phyloP scores from a whole-genome alignment of 2,329 filamentous ascomycete genomes.

The Lachnellula suecica region DNA sequence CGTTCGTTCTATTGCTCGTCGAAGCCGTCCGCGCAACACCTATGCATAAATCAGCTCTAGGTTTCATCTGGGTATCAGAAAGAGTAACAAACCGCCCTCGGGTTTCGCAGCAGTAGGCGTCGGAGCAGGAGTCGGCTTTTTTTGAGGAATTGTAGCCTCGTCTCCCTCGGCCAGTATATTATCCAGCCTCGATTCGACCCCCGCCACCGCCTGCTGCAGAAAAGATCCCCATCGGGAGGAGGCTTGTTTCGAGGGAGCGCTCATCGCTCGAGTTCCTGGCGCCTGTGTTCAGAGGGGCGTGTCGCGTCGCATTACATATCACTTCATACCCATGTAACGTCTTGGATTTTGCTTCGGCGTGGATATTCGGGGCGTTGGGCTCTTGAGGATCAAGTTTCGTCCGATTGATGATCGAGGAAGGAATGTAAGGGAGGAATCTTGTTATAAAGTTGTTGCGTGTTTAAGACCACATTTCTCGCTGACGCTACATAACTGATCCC shows the following conservation, averaged over 20 bases:
- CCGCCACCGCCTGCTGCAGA: constrained; percentile 86
- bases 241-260: constrained; percentile 39
- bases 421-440: neutral
- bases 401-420: neutral
- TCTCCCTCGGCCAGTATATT: constrained; percentile 84
- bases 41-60: constrained; percentile 20
- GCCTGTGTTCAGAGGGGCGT: constrained; percentile 13
- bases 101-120: constrained; percentile 35
- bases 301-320: constrained; percentile 23
- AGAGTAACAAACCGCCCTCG: constrained; percentile 30
- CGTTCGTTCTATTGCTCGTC: constrained; percentile 64
- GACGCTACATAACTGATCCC: constrained; percentile 3
- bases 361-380: neutral
- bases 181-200: constrained; percentile 90
- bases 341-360: neutral
- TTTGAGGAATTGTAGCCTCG: constrained; percentile 41
- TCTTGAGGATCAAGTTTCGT: neutral
- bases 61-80: neutral
- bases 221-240: constrained; percentile 75
- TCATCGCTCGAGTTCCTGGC: constrained; percentile 24
- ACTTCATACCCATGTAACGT: constrained; percentile 10
- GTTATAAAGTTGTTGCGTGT: constrained; percentile 8
- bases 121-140: constrained; percentile 38
- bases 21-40: constrained; percentile 63
- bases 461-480: constrained; percentile 15